Base-by-base conservation (phyloP, 2,329 filamentous ascomycete species). In the Sporothrix curviconia region DNA sequence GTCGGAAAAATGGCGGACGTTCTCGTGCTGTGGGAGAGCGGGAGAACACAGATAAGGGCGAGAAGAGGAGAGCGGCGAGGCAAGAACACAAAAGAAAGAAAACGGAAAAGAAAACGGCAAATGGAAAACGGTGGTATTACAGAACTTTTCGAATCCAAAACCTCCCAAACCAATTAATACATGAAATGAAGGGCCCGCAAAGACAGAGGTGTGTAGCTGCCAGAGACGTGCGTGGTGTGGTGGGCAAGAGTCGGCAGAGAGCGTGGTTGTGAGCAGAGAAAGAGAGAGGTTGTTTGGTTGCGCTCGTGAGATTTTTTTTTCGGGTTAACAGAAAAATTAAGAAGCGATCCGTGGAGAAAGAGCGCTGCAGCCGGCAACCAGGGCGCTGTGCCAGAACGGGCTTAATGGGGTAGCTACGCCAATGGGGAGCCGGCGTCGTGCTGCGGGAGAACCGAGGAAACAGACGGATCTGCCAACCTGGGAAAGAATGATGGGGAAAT, bases 221-320 rank as follows among this genome's bases (percentile, higher is more conserved):
- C 54, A 43, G 17, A 22, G 53, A 50, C 30, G 36, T 28, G 46
- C 30, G 47, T 36, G 55, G 28, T 25, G 40, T 40, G 40, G 57
- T 51, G 28, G 53, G 24, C 25, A 39, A 50, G 32, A 50, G 44
- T n/a, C 17, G 50, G 24, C 19, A 49, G 22, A 58, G 19, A 50
- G 28, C 4, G 30, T 15, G 36, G 7, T 17, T 28, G n/a, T 52
- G 22, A 22, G 37, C n/a, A 30, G 40, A 51, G n/a, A n/a, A n/a
- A n/a, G n/a, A n/a, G n/a, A 43, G 25, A 37, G 9, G 15, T 7
- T 56, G 53, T 59, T 43, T 46, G 47, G 50, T 51, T 59, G 47
- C 52, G 52, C 57, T 59, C 56, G 59, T 63, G 60, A 63, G 61
- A 61, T 55, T 54, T 59, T 60, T 61, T 58, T 57, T 46, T 55